phyloP scores from a whole-genome alignment of 2,329 filamentous ascomycete genomes.

The Alternaria sp. region DNA sequence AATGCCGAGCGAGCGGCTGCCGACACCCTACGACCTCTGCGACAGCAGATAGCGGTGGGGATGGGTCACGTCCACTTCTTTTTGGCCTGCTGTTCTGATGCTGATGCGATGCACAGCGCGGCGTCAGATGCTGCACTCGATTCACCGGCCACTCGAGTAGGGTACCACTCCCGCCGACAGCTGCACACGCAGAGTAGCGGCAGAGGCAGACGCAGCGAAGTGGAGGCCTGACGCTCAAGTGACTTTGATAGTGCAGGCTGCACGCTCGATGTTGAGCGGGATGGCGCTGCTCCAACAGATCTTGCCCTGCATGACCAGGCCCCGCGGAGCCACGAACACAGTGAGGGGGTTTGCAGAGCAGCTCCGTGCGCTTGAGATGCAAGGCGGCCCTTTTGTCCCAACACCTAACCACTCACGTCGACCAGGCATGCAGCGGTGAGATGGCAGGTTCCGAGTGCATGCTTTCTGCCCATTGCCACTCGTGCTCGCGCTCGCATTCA shows the following conservation, averaged over 20 bases:
- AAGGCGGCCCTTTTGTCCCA: conserved; percentile 23
- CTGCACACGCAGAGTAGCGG: conserved; percentile 14
- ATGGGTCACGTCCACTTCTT: neutral
- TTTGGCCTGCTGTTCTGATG: neutral
- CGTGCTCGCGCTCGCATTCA: neutral
- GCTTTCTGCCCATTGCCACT: conserved; percentile 16
- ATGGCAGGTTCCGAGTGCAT: conserved; percentile 17
- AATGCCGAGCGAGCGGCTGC: conserved; percentile 17
- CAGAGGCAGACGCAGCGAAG: conserved; percentile 1
- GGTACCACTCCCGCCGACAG: conserved; percentile 7
- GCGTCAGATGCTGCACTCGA: neutral
- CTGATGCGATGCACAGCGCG: neutral
- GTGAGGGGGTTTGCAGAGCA: conserved; percentile 9
- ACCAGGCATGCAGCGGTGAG: conserved; percentile 26
- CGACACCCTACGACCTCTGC: neutral
- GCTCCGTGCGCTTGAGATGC: conserved; percentile 20
- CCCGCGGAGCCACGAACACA: conserved; percentile 10
- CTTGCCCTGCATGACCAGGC: conserved; percentile 26
- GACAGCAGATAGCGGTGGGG: neutral
- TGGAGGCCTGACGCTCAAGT: conserved; percentile 13
- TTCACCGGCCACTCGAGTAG: neutral
- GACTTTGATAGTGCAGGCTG: conserved; percentile 11
- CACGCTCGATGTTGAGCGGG: conserved; percentile 17
- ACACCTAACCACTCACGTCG: conserved; percentile 24
- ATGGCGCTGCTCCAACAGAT: conserved; percentile 26